Base-by-base conservation (phyloP, 768 basidiomycete species). In the Tubosaeta sp. region DNA sequence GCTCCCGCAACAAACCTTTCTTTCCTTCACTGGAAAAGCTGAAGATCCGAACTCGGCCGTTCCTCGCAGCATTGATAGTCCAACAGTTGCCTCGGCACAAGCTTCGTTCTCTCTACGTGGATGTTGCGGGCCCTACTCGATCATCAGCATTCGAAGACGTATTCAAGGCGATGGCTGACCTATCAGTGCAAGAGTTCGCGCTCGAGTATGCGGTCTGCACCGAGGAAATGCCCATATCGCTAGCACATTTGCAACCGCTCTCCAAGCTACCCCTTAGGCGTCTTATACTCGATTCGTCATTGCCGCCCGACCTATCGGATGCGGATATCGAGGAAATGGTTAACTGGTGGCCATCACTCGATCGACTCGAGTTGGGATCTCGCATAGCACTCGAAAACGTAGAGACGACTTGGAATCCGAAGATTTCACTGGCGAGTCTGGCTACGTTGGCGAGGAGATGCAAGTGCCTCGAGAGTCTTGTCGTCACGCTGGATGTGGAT, bases 331-430 rank as follows among this genome's bases (percentile, higher is more conserved):
- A 64, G 32, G 63, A 66, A 44, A 57, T 80, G 35, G 53, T 68
- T 16, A 61, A 53, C 7, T 77, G 73, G 71, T 79, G 79, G 79
- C 78, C 77, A 14, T 51, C 59, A 35, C 67, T 80, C 6, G 59
- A 67, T 9, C 64, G 69, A 41, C 71, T 81, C 29, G 71, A 78
- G 49, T 50, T 80, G 11, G 75, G 76, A 1, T 57, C 61, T 2
- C 46, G 57, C 4, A 59, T 59, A 21, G 65, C 62, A 4, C 57
- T 61, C 12, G 64, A 70, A 44, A 63, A 65, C 11, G 38, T 16
- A 6, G 56, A 51, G 43, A 32, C 39, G 16, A 46, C 24, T 13
- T 67, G 64, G 64, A 53, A 36, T 1, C 58, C 65, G 12, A 48
- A 35, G 29, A 41, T 21, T 13, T 63, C 63, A 27, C 19, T 64